These are phyloP conservation scores for Diaporthe vexans DNA, from an alignment of 2,329 filamentous ascomycete genomes.

Conservation along the genomic window DNA sequence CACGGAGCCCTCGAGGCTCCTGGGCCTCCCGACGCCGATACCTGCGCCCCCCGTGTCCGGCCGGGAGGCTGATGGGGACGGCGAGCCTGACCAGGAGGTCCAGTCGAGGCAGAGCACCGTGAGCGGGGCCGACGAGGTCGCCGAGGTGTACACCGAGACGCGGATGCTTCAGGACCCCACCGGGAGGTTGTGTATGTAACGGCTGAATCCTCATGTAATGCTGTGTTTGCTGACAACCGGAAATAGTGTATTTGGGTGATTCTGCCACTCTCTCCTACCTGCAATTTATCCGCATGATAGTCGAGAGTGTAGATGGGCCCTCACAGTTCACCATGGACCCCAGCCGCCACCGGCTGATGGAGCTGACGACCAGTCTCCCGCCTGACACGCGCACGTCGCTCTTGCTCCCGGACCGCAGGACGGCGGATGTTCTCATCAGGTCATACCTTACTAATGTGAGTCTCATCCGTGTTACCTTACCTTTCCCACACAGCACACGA, in stretches of 20 bases:
- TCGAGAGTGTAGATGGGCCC: conserved; percentile 66
- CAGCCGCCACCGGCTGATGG: conserved; percentile 68
- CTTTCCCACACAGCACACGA: background rate
- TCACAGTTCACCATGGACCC: conserved; percentile 72
- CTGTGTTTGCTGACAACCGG: conserved; percentile 38
- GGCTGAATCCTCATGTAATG: background rate
- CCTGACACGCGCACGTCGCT: conserved; percentile 61
- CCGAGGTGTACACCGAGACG: conserved; percentile 66
- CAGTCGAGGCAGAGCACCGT: conserved; percentile 55
- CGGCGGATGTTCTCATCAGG: conserved; percentile 66
- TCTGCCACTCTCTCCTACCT: conserved; percentile 73
- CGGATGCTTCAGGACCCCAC: conserved; percentile 73
- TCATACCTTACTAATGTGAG: conserved; percentile 74
- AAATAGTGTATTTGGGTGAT: conserved; percentile 72
- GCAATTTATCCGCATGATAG: conserved; percentile 71
- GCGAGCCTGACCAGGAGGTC: conserved; percentile 50
- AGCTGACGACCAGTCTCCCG: conserved; percentile 64
- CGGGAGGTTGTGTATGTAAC: conserved; percentile 66
- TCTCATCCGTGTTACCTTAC: conserved; percentile 19
- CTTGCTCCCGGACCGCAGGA: conserved; percentile 68
- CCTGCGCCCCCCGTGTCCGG: background rate
- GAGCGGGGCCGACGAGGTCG: conserved; percentile 67
- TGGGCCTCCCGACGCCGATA: conserved; percentile 44
- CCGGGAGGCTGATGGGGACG: conserved; percentile 34
- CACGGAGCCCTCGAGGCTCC: conserved; percentile 50